Evolutionary conservation across 73 alveolate genomes (phyloP).

Genomic region (Paramecium sexaurelia): DNA sequence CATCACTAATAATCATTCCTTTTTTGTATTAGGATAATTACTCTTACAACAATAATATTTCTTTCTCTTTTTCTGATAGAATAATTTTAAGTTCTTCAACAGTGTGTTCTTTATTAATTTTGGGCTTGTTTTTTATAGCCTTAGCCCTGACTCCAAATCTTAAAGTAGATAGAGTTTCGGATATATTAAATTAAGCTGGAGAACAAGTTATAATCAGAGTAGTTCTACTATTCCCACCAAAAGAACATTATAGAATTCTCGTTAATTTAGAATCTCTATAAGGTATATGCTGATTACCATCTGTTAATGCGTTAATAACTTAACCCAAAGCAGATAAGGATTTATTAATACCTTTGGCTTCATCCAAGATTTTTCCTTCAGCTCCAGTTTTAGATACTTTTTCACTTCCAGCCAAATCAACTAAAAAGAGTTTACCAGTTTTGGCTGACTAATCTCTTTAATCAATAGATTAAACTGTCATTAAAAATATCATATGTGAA

Average conservation of each 20-base stretch:
- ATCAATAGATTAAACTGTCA: conserved; percentile 79
- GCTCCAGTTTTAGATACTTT: conserved; percentile 92
- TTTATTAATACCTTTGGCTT: conserved; percentile 82
- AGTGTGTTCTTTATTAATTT: conserved; percentile 87
- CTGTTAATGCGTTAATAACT: conserved; percentile 93
- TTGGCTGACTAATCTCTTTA: conserved; percentile 76
- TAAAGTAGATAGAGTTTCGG: conserved; percentile 89
- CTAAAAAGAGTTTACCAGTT: conserved; percentile 87
- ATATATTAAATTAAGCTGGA: conserved; percentile 86
- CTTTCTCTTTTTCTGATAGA: conserved; percentile 66
- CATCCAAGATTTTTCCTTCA: conserved; percentile 84
- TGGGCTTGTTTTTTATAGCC: conserved; percentile 92
- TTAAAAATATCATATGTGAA: conserved; percentile 83
- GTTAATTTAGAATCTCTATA: conserved; percentile 94
- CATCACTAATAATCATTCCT: neutral
- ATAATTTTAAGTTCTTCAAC: conserved; percentile 81
- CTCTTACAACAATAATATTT: conserved; percentile 12
- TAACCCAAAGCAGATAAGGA: conserved; percentile 89
- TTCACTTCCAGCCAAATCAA: conserved; percentile 97
- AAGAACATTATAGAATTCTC: conserved; percentile 88
- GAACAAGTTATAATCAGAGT: conserved; percentile 93
- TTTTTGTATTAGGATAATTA: neutral
- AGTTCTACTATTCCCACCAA: conserved; percentile 98
- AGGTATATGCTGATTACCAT: conserved; percentile 88
- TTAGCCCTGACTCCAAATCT: conserved; percentile 95